Evolutionary conservation across 1,284 basidiomycete genomes (phyloP), one percentile per base, ranked within the genome.

Genomic region (Sanguinoderma infundibulare): DNA sequence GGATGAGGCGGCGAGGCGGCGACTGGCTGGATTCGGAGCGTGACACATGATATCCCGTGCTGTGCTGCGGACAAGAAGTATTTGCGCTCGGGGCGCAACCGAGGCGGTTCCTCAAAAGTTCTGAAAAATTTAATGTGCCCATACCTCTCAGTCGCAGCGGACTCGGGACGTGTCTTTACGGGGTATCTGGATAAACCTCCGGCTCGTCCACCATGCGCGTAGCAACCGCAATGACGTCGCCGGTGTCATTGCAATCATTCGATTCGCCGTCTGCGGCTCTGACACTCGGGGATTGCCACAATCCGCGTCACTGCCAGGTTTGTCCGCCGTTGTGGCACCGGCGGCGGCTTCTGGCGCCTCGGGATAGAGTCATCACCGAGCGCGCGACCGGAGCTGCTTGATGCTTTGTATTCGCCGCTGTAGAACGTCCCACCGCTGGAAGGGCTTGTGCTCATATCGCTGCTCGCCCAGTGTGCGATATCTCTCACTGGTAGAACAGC

Each of bases 21-120:
- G 28, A 15, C 6, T 24, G 3, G 8, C 4, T 54, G 49, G 60
- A 50, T 52, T 55, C 57, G 51, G 55, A 42, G 51, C 55, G 40
- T 17, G 22, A 51, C 50, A 55, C 55, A 50, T 61, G 55, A 47
- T 53, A 40, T 14, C 30, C 52, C 36, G 55, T 32, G 42, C 55
- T 52, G 50, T 53, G 55, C 55, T 8, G 49, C 59, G 42, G n/a
- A 36, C 51, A 42, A n/a, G 53, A n/a, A 38, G 34, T 26, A 32
- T 52, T 35, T 57, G 59, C 55, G 55, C 36, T 40, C 28, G n/a
- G 35, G 36, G 26, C 55, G 53, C 55, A 50, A 10, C n/a, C 40
- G 54, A 53, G 42, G 9, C 28, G 14, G 47, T 34, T n/a, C 26
- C 20, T 50, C 47, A 12, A 17, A 7, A 1, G 24, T 46, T 14